Percentiles rank a stretch among this genome's conserved stretches.
These are phyloP conservation scores for Dendrobium huoshanense DNA, from an alignment of 106 monocot genomes.

Conservation along the genomic window DNA sequence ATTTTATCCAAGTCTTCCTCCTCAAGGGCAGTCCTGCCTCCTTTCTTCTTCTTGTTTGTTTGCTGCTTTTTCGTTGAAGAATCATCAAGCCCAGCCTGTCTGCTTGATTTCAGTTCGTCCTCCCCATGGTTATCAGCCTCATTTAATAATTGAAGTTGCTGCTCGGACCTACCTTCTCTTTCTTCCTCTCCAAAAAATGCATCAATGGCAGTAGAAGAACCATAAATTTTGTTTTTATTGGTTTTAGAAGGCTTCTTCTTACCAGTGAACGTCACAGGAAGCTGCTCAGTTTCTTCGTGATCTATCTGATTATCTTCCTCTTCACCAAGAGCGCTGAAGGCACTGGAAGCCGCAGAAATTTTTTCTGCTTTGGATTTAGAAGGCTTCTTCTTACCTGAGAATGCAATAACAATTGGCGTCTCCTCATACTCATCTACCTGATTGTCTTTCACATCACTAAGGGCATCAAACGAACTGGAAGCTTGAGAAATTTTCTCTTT, in stretches of 20 bases:
- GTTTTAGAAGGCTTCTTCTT: slow-evolving; percentile 5
- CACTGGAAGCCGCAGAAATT: neutral
- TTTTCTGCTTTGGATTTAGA: neutral
- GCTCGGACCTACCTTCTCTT: neutral
- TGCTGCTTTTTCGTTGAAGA: neutral
- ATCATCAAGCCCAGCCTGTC: slow-evolving; percentile 7
- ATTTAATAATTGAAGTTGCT: neutral
- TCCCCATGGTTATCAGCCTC: slow-evolving; percentile 5
- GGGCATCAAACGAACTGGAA: neutral
- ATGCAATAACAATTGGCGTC: slow-evolving; percentile 13
- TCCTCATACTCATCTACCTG: slow-evolving; percentile 55
- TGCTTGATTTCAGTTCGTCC: slow-evolving; percentile 5
- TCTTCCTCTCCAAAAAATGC: slow-evolving; percentile 9
- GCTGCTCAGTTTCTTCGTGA: neutral
- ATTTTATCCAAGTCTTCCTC: slow-evolving; percentile 28
- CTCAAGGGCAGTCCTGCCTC: slow-evolving; percentile 14
- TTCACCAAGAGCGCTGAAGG: neutral
- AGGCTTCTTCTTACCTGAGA: slow-evolving; percentile 6
- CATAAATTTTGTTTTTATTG: neutral
- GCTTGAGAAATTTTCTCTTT: neutral
- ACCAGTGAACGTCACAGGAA: neutral
- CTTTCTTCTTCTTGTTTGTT: slow-evolving; percentile 35
- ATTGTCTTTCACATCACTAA: neutral
- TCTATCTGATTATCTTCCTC: neutral
- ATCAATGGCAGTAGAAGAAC: neutral